Base-by-base conservation (phyloP, 306 rosid species). In the Fagus crenata region DNA sequence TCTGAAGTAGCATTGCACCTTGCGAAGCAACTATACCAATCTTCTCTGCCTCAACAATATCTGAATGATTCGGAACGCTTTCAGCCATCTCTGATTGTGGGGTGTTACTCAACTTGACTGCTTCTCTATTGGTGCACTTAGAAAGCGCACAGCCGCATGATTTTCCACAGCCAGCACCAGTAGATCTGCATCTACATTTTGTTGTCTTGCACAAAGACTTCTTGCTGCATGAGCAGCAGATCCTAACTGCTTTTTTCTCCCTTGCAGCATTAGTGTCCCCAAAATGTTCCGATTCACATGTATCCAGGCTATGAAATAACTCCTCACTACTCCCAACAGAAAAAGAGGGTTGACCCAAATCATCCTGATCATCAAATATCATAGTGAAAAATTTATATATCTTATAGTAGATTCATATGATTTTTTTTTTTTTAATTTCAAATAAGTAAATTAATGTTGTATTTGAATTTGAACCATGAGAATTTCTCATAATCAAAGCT, bases 141-240 rank as follows among this genome's bases (percentile, higher is more conserved):
- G 78, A 81, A 22, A 46, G 80, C 61, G 85, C 31, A 74, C 97
- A 95, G 74, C 97, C 97, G 61, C 99, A 95, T 60, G 92, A 87
- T 67, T 90, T 36, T 51, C 97, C 90, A 40, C 97, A 92, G 84
- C 88, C 86, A 31, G 87, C 92, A 56, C 97, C 97, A n/a, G 13
- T 39, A 35, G 94, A 85, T 77, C 96, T 95, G 84, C 97, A 95
- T 87, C 17, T 53, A 84, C 99, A 95, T 81, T 95, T 92, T 41
- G 76, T 84, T 15, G 99, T 95, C 87, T 92, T 95, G 85, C 99
- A 95, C 85, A 88, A 75, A 22, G 97, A 90, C 61, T 73, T 86
- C 85, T 85, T 95, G 70, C 93, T 82, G 82, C 99, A 95, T 4
- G 93, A 88, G 76, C 99, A 95, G 85, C 97, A 95, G n/a, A 78